A percentile compares a stretch with the other conserved stretches of the same genome.
Evolutionary conservation across 805 yeast genomes (phyloP).

Genomic region (Nakazawaea sp.): DNA sequence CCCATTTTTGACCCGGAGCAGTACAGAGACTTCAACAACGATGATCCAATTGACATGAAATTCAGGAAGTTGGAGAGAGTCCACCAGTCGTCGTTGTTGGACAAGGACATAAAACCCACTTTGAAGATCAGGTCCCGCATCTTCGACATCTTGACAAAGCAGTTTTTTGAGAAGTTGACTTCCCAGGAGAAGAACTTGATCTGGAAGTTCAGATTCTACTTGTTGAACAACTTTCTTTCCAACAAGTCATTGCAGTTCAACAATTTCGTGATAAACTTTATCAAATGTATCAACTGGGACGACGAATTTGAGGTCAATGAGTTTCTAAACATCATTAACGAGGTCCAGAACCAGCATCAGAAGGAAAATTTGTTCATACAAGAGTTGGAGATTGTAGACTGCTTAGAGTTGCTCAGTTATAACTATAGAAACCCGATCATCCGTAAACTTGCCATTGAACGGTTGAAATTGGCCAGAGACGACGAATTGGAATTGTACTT

Average conservation of each 20-base stretch:
- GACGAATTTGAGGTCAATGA: constrained; percentile 77
- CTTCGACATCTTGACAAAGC: constrained; percentile 59
- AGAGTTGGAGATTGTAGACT: constrained; percentile 28
- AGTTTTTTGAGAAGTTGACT: constrained; percentile 76
- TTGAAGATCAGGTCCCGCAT: constrained; percentile 75
- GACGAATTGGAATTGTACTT: constrained; percentile 75
- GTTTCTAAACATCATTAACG: constrained; percentile 42
- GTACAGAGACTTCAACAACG: constrained; percentile 27
- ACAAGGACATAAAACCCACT: constrained; percentile 83
- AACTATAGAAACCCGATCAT: constrained; percentile 67
- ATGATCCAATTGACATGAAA: constrained; percentile 85
- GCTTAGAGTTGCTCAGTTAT: constrained; percentile 74
- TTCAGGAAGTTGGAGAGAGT: constrained; percentile 80
- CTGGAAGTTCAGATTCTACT: constrained; percentile 86
- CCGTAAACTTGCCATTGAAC: constrained; percentile 80
- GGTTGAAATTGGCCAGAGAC: constrained; percentile 72
- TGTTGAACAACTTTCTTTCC: constrained; percentile 44
- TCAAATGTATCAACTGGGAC: constrained; percentile 84
- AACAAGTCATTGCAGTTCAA: constrained; percentile 25
- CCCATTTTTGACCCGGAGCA: constrained; percentile 67
- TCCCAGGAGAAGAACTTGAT: constrained; percentile 80
- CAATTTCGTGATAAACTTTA: constrained; percentile 47
- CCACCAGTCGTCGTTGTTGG: constrained; percentile 69
- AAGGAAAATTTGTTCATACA: constrained; percentile 21
- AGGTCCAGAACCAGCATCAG: constrained; percentile 15